Evolutionary conservation across 352 stramenopile genomes (phyloP), one percentile per base, ranked within the genome.

Genomic region (Pythium grandisporangium): DNA sequence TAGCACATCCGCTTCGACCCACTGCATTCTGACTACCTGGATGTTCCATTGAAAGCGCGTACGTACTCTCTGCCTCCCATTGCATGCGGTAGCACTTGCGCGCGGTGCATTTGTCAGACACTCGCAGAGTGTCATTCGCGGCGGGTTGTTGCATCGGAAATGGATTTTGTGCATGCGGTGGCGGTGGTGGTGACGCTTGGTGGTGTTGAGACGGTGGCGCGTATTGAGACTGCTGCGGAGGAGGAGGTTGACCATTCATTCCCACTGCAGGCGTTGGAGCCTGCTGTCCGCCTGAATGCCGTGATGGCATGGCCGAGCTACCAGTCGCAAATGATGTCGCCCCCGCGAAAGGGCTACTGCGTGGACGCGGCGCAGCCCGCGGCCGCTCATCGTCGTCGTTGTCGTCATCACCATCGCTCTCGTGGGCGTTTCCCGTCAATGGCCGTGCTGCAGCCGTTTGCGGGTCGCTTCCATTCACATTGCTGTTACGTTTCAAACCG

Each of bases 61-160:
- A 51, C 76, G 44, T 44, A 90, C 77, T 80, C 45, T 90, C 74
- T 5, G 73, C 63, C 42, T 90, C 77, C 77, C 77, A 90, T 49
- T 88, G 74, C 13, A 88, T 32, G 35, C 77, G 77, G 40, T 84
- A 77, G 46, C 77, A 88, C 41, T 78, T 70, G 24, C 43, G 58
- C 13, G 74, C 67, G 42, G 61, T 70, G 56, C 77, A 90, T 37
- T 75, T 69, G 27, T 63, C 56, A 0, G 73, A 86, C 1, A 90
- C 68, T 5, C 72, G 62, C 14, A 90, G 37, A 24, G 58, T 61
- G 4, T 86, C 74, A 25, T 85, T 65, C 6, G 35, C 51, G 26
- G 30, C 38, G 20, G 8, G 4, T 11, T 30, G 14, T 19, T 7
- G 29, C 16, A 20, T 0, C 33, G 40, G 13, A 23, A 24, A 23